Percentiles rank a stretch among this genome's conserved stretches.
These are phyloP conservation scores for Hyphodiscus sp. DNA, from an alignment of 2,329 filamentous ascomycete species.

Conservation along the genomic window DNA sequence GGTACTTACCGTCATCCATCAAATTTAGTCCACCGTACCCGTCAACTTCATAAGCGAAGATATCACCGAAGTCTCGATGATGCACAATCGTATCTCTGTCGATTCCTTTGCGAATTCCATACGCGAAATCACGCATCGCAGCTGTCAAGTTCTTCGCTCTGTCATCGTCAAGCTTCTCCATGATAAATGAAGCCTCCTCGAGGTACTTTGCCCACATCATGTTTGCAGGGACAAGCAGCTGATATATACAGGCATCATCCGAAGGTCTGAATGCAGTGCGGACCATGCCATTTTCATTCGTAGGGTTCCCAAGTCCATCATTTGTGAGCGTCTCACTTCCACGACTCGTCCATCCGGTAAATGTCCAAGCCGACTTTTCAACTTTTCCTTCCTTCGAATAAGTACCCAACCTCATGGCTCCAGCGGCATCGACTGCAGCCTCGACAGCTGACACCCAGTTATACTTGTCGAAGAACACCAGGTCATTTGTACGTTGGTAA, in stretches of 20 bases:
- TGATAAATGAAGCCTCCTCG: constrained; percentile 43
- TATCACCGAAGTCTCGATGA: constrained; percentile 55
- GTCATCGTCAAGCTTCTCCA: constrained; percentile 40
- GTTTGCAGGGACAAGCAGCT: constrained; percentile 83
- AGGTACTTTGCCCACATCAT: constrained; percentile 72
- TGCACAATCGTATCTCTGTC: constrained; percentile 63
- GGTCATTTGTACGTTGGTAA: constrained; percentile 63
- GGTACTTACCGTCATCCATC: constrained; percentile 53
- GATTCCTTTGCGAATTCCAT: constrained; percentile 60
- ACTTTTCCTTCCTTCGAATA: constrained; percentile 57
- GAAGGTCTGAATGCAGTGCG: constrained; percentile 85
- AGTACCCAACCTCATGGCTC: constrained; percentile 67
- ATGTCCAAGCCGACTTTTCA: constrained; percentile 60
- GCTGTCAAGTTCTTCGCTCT: constrained; percentile 39
- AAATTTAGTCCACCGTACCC: constrained; percentile 51
- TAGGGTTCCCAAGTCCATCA: constrained; percentile 70
- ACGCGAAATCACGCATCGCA: constrained; percentile 51
- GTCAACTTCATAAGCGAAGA: constrained; percentile 74
- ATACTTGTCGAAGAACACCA: constrained; percentile 63
- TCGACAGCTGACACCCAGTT: constrained; percentile 69
- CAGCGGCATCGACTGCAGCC: constrained; percentile 60
- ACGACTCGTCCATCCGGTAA: constrained; percentile 64
- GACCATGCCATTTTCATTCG: constrained; percentile 70
- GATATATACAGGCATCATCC: constrained; percentile 76
- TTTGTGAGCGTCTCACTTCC: constrained; percentile 80